These are phyloP conservation scores for Pseudocercospora pini-densiflorae DNA, from an alignment of 2,329 filamentous ascomycete species.

Conservation along the genomic window DNA sequence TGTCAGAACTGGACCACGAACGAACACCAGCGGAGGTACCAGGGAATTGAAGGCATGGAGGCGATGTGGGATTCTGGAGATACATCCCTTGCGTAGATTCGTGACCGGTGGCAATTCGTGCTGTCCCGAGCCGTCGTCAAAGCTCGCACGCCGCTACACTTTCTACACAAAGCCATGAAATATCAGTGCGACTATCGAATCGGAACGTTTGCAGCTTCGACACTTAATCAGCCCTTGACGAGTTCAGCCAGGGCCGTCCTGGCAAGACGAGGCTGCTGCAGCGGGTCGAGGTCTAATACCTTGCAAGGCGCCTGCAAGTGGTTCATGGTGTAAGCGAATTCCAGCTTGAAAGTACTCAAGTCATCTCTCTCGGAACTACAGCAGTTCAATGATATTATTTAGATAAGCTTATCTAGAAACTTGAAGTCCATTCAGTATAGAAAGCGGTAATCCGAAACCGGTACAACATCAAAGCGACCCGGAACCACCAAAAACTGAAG, in stretches of 20 bases:
- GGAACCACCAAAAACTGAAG: neutral
- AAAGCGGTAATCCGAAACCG: neutral
- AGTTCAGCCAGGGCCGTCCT: too few relatives aligned
- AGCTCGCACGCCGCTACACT: too few relatives aligned
- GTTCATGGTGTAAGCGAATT: neutral
- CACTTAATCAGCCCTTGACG: too few relatives aligned
- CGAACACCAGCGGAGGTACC: neutral
- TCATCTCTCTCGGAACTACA: neutral
- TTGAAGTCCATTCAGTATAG: neutral
- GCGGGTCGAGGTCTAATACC: too few relatives aligned
- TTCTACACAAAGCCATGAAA: neutral
- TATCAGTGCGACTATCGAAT: neutral
- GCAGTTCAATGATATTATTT: neutral
- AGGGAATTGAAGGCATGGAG: neutral
- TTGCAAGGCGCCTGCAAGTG: too few relatives aligned
- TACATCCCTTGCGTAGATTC: neutral
- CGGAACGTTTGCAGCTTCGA: too few relatives aligned
- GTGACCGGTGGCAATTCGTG: neutral
- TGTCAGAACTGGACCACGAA: neutral
- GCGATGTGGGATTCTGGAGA: neutral
- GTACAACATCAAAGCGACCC: neutral
- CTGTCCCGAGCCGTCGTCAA: neutral
- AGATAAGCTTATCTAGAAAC: too few relatives aligned
- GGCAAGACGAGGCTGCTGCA: too few relatives aligned
- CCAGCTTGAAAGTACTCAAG: neutral